Evolutionary conservation across 768 basidiomycete genomes (phyloP).

Genomic region (Sporobolomyces phaffii): DNA sequence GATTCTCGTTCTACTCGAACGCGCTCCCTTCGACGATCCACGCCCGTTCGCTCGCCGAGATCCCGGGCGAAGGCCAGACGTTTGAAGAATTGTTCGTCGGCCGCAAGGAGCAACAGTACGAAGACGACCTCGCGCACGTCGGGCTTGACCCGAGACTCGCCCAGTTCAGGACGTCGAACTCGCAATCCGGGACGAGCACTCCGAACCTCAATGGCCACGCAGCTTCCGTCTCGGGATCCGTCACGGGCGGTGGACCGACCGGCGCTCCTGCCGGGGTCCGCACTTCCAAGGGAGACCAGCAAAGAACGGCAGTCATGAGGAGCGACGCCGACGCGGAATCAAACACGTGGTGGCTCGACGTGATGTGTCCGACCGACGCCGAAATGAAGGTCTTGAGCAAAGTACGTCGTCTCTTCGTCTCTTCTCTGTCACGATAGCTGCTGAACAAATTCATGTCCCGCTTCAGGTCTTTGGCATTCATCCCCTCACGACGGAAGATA

Average conservation of each 20-base stretch:
- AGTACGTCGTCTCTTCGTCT: constrained; percentile 50
- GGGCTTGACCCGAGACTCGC: constrained; percentile 24
- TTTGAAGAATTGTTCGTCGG: constrained; percentile 81
- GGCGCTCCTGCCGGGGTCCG: constrained; percentile 31
- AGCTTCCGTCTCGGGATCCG: neutral
- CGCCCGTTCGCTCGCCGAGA: constrained; percentile 81
- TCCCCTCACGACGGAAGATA: constrained; percentile 97
- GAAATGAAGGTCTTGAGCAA: constrained; percentile 97
- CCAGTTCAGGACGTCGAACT: constrained; percentile 1
- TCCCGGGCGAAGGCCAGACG: constrained; percentile 85
- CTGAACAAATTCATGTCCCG: neutral
- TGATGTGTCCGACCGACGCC: constrained; percentile 87
- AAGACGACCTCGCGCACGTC: constrained; percentile 14
- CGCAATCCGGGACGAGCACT: constrained; percentile 28
- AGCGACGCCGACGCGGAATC: constrained; percentile 56
- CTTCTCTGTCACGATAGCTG: neutral
- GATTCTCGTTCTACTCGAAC: constrained; percentile 98
- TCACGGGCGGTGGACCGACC: constrained; percentile 18
- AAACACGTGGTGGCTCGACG: constrained; percentile 95
- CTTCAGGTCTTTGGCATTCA: constrained; percentile 91
- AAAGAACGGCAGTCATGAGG: constrained; percentile 28
- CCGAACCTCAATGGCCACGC: constrained; percentile 11
- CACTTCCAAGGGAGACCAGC: constrained; percentile 5
- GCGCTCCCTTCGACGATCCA: constrained; percentile 86
- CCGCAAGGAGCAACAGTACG: constrained; percentile 29